These are phyloP conservation scores for Fistulifera solaris DNA, from an alignment of 108 stramenopile species.

Conservation along the genomic window DNA sequence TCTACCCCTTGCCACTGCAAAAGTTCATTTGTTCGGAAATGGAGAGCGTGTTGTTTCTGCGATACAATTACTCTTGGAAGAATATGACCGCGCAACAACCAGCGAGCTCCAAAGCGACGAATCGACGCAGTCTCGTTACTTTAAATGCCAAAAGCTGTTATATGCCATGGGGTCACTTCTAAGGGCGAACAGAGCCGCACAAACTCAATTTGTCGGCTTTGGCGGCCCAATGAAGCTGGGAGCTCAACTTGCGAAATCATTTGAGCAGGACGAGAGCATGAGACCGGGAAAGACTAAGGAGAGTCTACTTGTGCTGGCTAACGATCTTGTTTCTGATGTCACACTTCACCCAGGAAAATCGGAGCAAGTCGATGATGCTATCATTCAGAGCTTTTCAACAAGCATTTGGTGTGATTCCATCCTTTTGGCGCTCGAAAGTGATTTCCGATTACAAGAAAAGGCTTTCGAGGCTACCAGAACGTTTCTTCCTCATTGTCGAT, in stretches of 20 bases:
- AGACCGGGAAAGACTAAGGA: not conserved
- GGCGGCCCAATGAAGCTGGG: not conserved
- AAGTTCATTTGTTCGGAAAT: slow-evolving; percentile 24
- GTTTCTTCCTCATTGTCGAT: too few species aligned
- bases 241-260: not conserved
- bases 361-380: not conserved
- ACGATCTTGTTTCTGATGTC: not conserved
- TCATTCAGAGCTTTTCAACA: not conserved
- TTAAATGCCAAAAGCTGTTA: slow-evolving; percentile 19
- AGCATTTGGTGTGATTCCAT: not conserved
- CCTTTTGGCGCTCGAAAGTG: not conserved
- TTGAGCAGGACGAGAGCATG: not conserved
- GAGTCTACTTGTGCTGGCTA: not conserved
- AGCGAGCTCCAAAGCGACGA: slow-evolving; percentile 7
- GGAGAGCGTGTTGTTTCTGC: slow-evolving; percentile 12
- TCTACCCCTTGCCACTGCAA: slow-evolving; percentile 54
- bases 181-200: slow-evolving; percentile 61
- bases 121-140: slow-evolving; percentile 1
- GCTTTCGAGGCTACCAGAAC: too few species aligned
- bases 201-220: slow-evolving; percentile 23
- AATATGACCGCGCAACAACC: slow-evolving; percentile 22
- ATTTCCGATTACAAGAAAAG: too few species aligned
- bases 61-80: slow-evolving; percentile 18
- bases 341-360: not conserved
- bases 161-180: slow-evolving; percentile 70